These are phyloP conservation scores for Picochlorum sp. DNA, from an alignment of 139 green algal genomes.

Conservation along the genomic window DNA sequence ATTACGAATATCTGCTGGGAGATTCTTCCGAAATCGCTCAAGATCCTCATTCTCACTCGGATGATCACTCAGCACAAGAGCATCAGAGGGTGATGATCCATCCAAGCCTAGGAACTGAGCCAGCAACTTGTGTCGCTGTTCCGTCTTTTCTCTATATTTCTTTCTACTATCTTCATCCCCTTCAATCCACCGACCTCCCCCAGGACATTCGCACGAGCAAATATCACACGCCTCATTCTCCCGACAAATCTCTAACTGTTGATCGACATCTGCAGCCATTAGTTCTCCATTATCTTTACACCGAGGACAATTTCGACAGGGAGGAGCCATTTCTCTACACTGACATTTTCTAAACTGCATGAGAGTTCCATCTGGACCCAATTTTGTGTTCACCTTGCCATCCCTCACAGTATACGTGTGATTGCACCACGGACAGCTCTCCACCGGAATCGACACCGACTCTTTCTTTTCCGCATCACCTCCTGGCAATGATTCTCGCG, in stretches of 20 bases:
- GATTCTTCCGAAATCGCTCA: not conserved
- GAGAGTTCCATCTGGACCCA: constrained; percentile 20
- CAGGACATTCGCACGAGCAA: constrained; percentile 44
- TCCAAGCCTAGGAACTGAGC: constrained; percentile 6
- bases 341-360: constrained; percentile 45
- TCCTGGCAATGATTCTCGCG: not conserved
- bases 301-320: constrained; percentile 39
- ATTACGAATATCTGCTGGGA: constrained; percentile 9
- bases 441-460: constrained; percentile 3
- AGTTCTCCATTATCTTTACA: constrained; percentile 36
- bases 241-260: constrained; percentile 28
- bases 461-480: not conserved
- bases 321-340: constrained; percentile 40
- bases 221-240: constrained; percentile 26
- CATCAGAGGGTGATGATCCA: not conserved
- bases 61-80: no score
- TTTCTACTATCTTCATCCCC: constrained; percentile 19
- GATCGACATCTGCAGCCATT: constrained; percentile 24
- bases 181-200: constrained; percentile 40
- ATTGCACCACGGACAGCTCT: constrained; percentile 37
- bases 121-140: constrained; percentile 18
- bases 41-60: no score
- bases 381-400: constrained; percentile 23
- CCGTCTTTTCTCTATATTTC: constrained; percentile 21
- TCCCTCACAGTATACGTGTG: constrained; percentile 43